These are phyloP conservation scores for Cystoisospora suis DNA, from an alignment of 169 alveolate species.

Conservation along the genomic window DNA sequence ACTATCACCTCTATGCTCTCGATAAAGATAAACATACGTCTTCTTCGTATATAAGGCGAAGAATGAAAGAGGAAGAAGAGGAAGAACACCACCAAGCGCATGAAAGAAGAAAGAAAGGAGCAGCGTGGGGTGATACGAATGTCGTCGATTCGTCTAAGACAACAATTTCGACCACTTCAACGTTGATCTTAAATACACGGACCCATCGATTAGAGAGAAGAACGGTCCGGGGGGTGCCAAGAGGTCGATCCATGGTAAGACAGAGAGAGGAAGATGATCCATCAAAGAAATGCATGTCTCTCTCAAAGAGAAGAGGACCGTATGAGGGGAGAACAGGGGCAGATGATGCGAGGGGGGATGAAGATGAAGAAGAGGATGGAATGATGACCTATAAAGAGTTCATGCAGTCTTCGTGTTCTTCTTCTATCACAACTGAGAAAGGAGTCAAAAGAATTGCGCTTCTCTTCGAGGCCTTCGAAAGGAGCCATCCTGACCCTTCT, in stretches of 20 bases:
- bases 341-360: not conserved
- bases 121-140: too few species aligned
- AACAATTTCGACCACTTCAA: not conserved
- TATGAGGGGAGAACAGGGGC: too few species aligned
- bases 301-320: too few species aligned
- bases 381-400: too few species aligned
- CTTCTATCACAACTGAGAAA: too few species aligned
- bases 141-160: too few species aligned
- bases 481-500: slow-evolving; percentile 9
- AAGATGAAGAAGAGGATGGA: not conserved
- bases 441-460: not conserved
- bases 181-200: not conserved
- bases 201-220: slow-evolving; percentile 1
- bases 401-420: too few species aligned
- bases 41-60: not conserved
- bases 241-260: not conserved
- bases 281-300: too few species aligned
- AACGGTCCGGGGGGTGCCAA: not conserved
- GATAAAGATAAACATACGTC: not conserved
- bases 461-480: slow-evolving; percentile 34
- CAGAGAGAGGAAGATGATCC: not conserved
- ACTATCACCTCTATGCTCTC: slow-evolving; percentile 16
- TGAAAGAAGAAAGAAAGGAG: too few species aligned
- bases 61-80: not conserved
- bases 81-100: too few species aligned